These are phyloP conservation scores for Hortaea werneckii DNA, from an alignment of 2,329 filamentous ascomycete genomes.

Conservation along the genomic window DNA sequence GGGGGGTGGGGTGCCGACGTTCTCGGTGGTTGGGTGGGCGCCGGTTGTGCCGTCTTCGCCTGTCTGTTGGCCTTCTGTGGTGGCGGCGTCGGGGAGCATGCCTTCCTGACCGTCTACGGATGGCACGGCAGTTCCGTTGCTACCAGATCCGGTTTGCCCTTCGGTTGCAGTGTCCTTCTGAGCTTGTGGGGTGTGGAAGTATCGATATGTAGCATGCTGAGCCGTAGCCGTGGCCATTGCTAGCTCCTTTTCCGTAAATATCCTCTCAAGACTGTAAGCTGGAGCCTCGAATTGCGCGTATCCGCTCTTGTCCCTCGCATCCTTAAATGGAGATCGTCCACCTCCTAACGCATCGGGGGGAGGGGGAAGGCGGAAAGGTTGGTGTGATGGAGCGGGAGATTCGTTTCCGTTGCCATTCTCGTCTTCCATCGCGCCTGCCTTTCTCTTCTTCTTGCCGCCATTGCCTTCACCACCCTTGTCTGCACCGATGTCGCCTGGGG, in stretches of 20 bases:
- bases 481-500: constrained; percentile 17
- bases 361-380: constrained; percentile 24
- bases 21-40: constrained; percentile 14
- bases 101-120: constrained; percentile 18
- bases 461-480: constrained; percentile 28
- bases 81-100: not conserved
- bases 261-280: constrained; percentile 51
- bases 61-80: not conserved
- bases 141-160: constrained; percentile 14
- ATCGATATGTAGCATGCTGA: constrained; percentile 46
- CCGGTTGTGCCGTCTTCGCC: not conserved
- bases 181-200: constrained; percentile 43
- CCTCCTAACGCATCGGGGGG: constrained; percentile 34
- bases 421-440: constrained; percentile 43
- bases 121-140: constrained; percentile 19
- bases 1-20: constrained; percentile 15
- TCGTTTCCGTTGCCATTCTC: constrained; percentile 46
- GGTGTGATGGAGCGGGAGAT: constrained; percentile 43
- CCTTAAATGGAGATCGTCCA: constrained; percentile 40
- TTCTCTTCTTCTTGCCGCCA: constrained; percentile 46
- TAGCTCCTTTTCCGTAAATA: constrained; percentile 59
- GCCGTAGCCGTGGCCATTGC: constrained; percentile 52
- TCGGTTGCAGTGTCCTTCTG: constrained; percentile 12
- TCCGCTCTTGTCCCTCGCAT: constrained; percentile 42
- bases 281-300: constrained; percentile 49